A percentile compares a stretch with the other conserved stretches of the same genome.
phyloP scores from a whole-genome alignment of 495 filamentous ascomycete species.

The Daldinia bambusicola region DNA sequence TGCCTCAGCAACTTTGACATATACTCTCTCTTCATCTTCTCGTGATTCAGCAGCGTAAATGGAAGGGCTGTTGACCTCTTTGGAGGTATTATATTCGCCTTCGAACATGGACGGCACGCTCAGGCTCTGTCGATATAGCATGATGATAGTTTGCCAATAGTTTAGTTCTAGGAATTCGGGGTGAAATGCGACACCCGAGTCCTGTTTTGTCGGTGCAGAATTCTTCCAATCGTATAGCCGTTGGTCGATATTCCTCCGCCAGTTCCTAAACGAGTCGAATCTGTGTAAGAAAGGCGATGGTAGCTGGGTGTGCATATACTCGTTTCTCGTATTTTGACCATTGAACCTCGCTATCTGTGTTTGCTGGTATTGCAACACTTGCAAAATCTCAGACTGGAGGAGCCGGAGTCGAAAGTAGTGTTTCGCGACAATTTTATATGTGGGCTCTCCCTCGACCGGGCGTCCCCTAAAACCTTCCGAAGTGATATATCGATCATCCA shows the following conservation, averaged over 20 bases:
- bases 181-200: conserved; percentile 87
- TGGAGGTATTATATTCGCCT: conserved; percentile 76
- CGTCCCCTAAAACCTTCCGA: conserved; percentile 74
- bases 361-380: conserved; percentile 92
- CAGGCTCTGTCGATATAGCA: conserved; percentile 92
- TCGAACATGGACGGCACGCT: conserved; percentile 87
- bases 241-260: conserved; percentile 88
- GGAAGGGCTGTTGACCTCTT: conserved; percentile 61
- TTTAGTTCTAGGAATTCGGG: conserved; percentile 90
- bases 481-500: conserved; percentile 93
- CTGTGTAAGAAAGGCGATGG: conserved; percentile 85
- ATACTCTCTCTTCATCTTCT: conserved; percentile 91
- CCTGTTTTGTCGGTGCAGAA: conserved; percentile 75
- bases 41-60: conserved; percentile 63
- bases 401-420: conserved; percentile 94
- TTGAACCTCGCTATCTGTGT: conserved; percentile 68
- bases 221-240: conserved; percentile 89
- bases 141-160: conserved; percentile 98
- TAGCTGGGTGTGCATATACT: conserved; percentile 80
- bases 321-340: conserved; percentile 69
- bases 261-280: conserved; percentile 86
- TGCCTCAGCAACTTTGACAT: conserved; percentile 92
- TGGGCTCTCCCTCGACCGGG: conserved; percentile 64
- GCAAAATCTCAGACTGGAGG: conserved; percentile 93
- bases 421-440: conserved; percentile 87